Base-by-base conservation (phyloP, 2,329 filamentous ascomycete genomes). In the Metarhizium anisopliae region DNA sequence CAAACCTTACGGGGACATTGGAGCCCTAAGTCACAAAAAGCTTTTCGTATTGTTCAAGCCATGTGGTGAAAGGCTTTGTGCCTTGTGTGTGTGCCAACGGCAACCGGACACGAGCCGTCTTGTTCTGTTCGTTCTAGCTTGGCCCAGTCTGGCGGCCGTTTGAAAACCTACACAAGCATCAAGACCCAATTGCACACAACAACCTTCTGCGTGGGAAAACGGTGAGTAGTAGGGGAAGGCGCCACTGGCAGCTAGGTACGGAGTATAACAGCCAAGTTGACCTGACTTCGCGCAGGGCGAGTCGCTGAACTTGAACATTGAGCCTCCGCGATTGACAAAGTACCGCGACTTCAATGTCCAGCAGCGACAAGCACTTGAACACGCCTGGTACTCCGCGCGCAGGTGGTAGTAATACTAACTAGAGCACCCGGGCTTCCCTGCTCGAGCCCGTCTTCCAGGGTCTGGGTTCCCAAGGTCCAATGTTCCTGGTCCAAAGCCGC, bases 121-220 rank as follows among this genome's bases (percentile, higher is more conserved):
- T 7, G 32, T 45, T 45, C 6, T 10, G 16, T 7, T 25, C 6
- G 6, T 20, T 20, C 8, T 20, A 45, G 6, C n/a, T 45, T 55
- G 57, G 50, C 53, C 52, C 52, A 20, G 38, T 16, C n/a, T 45
- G 16, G 42, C n/a, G 42, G 42, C 42, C 42, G 42, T 45, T 45
- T 45, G 42, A 20, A 45, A 45, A 20, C n/a, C 42, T 45, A 20
- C 42, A 20, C 16, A 2, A 6, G 18, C n/a, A 18, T 20, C 18
- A 18, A 45, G 20, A 16, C 6, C n/a, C n/a, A 45, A 11, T 45
- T 45, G n/a, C 42, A 11, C 16, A 20, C 16, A 45, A 20, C 14
- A 18, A 18, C 6, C 6, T 43, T 43, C 40, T 6, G 14, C 13
- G 25, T 25, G 25, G 25, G 25, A 25, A 25, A 25, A 25, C 25